Evolutionary conservation across 208 protist genomes (phyloP).

Genomic region (Trypanosomatidae sp.): DNA sequence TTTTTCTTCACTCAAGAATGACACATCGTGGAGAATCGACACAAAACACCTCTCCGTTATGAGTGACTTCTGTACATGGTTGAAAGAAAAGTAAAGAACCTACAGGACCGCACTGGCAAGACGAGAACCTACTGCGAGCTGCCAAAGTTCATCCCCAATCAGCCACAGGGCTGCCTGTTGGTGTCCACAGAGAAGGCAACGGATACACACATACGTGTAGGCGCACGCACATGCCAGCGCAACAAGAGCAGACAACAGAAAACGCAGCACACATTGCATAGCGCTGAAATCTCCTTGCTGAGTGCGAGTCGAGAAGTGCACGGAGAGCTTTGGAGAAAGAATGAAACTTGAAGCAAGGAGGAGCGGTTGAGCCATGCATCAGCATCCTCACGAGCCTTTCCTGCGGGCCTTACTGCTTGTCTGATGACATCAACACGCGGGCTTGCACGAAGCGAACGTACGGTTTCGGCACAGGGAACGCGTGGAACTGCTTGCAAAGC

Average conservation of each 20-base stretch:
- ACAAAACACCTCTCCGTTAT: background rate
- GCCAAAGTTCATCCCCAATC: background rate
- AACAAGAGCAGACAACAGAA: background rate
- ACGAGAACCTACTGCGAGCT: background rate
- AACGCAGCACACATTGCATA: background rate
- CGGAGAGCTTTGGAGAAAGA: background rate
- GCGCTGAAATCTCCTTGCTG: background rate
- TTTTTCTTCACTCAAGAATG: background rate
- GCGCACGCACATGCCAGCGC: background rate
- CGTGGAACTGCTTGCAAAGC: conserved; percentile 63
- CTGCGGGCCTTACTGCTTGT: background rate
- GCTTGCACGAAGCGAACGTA: conserved; percentile 69
- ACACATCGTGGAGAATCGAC: conserved; percentile 5
- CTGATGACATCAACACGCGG: conserved; percentile 31
- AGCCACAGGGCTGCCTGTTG: background rate
- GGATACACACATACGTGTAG: conserved; percentile 9
- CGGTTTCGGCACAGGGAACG: conserved; percentile 48
- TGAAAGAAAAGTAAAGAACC: background rate
- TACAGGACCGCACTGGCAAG: background rate
- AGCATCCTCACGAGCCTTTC: background rate
- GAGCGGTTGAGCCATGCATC: background rate
- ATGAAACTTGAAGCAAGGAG: background rate
- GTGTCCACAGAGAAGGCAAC: background rate
- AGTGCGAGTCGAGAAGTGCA: background rate
- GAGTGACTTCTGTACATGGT: conserved; percentile 3